These are phyloP conservation scores for Cladochytrium replicatum DNA, from an alignment of 192 early-diverging fungal genomes.

Conservation along the genomic window DNA sequence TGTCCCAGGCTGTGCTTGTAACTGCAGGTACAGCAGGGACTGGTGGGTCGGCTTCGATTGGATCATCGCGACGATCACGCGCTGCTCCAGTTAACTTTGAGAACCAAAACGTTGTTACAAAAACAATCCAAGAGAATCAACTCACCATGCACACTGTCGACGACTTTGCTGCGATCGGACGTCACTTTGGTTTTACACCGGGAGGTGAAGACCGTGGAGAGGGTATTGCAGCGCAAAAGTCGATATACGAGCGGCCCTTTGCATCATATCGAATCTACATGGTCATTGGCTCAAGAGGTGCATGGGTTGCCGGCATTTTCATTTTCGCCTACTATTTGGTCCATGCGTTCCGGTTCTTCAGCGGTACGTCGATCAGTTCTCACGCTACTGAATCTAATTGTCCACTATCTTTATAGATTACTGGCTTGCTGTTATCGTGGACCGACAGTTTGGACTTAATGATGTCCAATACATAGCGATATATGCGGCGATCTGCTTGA, in stretches of 20 bases:
- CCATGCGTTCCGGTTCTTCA: slow-evolving; percentile 29
- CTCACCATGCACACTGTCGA: slow-evolving; percentile 58
- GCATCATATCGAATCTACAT: too few relatives aligned
- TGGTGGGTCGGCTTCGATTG: too few relatives aligned
- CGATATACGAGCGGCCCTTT: too few relatives aligned
- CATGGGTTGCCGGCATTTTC: slow-evolving; percentile 40
- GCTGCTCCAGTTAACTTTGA: slow-evolving; percentile 40
- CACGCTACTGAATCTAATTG: too few relatives aligned
- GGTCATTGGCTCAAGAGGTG: slow-evolving; percentile 22
- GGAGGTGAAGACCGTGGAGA: too few relatives aligned
- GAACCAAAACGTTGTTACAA: slow-evolving; percentile 45
- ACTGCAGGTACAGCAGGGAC: too few relatives aligned
- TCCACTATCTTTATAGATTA: too few relatives aligned
- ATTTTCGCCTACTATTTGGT: slow-evolving; percentile 36
- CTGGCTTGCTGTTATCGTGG: slow-evolving; percentile 12
- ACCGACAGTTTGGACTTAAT: neutral
- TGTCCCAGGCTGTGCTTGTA: too few relatives aligned
- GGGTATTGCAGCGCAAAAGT: slow-evolving; percentile 11
- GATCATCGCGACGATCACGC: too few relatives aligned
- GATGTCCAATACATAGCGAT: slow-evolving; percentile 12
- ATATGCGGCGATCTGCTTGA: slow-evolving; percentile 10
- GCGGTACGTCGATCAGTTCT: too few relatives aligned
- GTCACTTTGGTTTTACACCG: too few relatives aligned
- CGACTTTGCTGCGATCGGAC: slow-evolving; percentile 25
- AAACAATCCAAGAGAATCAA: slow-evolving; percentile 62